Conservation (phyloP, 495 filamentous ascomycete genomes). For the Xylaria longipes region DNA sequence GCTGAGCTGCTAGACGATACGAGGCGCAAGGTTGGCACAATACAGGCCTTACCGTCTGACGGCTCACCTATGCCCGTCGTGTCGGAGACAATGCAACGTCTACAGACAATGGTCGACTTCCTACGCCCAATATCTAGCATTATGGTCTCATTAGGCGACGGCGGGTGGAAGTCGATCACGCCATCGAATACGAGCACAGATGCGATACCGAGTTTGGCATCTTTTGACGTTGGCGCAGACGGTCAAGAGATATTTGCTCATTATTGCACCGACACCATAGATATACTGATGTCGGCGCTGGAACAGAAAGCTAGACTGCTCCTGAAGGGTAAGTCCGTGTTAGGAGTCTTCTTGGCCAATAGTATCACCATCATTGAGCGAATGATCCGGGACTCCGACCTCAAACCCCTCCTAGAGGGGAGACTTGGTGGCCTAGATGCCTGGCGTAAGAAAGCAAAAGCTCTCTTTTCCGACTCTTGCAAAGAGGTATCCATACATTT, state of each 20-base stretch:
- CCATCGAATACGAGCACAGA: conserved; percentile 59
- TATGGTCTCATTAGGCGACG: conserved; percentile 88
- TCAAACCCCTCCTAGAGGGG: conserved; percentile 72
- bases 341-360: conserved; percentile 93
- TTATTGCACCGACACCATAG: conserved; percentile 85
- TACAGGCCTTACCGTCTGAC: conserved; percentile 76
- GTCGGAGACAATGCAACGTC: conserved; percentile 81
- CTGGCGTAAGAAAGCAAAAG: conserved; percentile 85
- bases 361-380: conserved; percentile 84
- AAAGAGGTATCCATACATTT: conserved; percentile 83
- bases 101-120: conserved; percentile 87
- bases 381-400: conserved; percentile 81
- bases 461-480: conserved; percentile 86
- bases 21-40: conserved; percentile 65
- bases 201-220: conserved; percentile 72
- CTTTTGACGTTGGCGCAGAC: conserved; percentile 89
- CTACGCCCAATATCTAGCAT: conserved; percentile 86
- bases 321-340: conserved; percentile 76
- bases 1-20: conserved; percentile 87
- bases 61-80: conserved; percentile 80
- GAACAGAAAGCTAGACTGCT: conserved; percentile 75
- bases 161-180: conserved; percentile 75
- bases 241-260: conserved; percentile 86
- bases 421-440: conserved; percentile 70
- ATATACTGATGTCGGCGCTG: conserved; percentile 76